These are phyloP conservation scores for Leishmania amazonensis DNA, from an alignment of 208 protist genomes.

Conservation along the genomic window DNA sequence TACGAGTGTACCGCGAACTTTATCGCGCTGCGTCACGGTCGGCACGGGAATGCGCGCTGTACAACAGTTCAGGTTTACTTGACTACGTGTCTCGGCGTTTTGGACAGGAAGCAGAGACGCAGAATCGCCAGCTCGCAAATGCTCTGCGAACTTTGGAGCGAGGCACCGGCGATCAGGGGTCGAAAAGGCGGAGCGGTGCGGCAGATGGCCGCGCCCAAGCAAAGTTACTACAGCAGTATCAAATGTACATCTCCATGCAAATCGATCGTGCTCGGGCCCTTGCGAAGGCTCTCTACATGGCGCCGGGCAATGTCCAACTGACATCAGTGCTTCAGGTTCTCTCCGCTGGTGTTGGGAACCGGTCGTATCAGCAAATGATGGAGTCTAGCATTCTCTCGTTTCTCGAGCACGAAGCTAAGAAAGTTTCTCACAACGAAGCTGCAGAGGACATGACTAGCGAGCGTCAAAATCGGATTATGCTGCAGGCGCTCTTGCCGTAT, in stretches of 20 bases:
- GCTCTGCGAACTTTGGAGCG: conserved; percentile 26
- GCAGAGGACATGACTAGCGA: conserved; percentile 75
- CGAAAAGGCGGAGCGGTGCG: not conserved
- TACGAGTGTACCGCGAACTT: conserved; percentile 60
- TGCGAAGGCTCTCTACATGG: conserved; percentile 38
- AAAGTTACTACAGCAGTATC: conserved; percentile 54
- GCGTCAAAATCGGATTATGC: conserved; percentile 88
- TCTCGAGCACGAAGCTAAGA: conserved; percentile 51
- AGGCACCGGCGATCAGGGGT: conserved; percentile 5
- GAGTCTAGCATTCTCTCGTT: conserved; percentile 61
- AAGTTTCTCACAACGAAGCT: conserved; percentile 51
- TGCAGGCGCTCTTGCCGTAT: conserved; percentile 75
- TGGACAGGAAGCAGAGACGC: conserved; percentile 33
- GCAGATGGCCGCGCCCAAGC: not conserved
- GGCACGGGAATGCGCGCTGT: conserved; percentile 45
- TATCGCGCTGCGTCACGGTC: conserved; percentile 38
- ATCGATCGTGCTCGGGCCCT: conserved; percentile 49
- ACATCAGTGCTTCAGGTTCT: conserved; percentile 81
- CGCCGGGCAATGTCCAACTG: conserved; percentile 45
- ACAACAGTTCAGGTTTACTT: conserved; percentile 48
- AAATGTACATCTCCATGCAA: conserved; percentile 51
- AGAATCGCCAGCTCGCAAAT: conserved; percentile 37
- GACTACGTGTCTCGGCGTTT: conserved; percentile 60
- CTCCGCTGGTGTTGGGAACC: conserved; percentile 70
- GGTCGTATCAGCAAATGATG: conserved; percentile 57